Evolutionary conservation across 2,329 filamentous ascomycete species (phyloP).

Genomic region (Catunica adiposa): DNA sequence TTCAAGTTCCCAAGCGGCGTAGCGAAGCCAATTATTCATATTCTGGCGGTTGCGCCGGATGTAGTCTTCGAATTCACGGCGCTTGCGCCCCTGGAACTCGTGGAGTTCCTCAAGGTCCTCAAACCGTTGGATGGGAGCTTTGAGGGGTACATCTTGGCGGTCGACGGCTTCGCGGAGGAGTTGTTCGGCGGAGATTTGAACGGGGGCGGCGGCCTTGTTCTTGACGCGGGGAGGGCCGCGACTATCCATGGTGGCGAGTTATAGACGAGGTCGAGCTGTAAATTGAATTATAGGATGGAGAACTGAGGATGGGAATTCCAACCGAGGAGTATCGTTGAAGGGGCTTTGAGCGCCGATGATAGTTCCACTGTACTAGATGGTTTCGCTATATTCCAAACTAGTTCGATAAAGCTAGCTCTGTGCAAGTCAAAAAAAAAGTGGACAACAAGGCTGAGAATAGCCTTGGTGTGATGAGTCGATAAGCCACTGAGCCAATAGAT

Average conservation of each 20-base stretch:
- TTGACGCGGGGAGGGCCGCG: conserved; percentile 92
- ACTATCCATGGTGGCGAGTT: conserved; percentile 56
- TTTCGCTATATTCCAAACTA: too few relatives aligned
- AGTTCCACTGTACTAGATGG: too few relatives aligned
- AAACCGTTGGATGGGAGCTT: conserved; percentile 87
- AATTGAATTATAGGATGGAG: too few relatives aligned
- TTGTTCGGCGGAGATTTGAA: conserved; percentile 92
- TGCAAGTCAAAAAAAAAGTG: conserved; percentile 8
- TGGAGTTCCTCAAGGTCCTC: conserved; percentile 94
- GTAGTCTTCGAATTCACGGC: conserved; percentile 96
- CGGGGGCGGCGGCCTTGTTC: conserved; percentile 86
- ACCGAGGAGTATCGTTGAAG: too few relatives aligned
- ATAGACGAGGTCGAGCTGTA: neutral
- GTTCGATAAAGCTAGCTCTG: neutral
- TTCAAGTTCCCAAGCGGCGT: conserved; percentile 92
- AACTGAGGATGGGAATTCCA: too few relatives aligned
- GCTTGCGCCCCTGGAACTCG: conserved; percentile 89
- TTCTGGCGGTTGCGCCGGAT: conserved; percentile 85
- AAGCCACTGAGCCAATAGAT: conserved; percentile 11
- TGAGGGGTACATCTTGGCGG: conserved; percentile 72
- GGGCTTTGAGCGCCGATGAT: too few relatives aligned
- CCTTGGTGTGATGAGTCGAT: neutral
- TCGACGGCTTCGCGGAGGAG: conserved; percentile 94
- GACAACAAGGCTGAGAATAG: conserved; percentile 9
- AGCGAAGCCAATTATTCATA: conserved; percentile 98